Conservation (phyloP, 768 basidiomycete species). For the Boletellus ananas region DNA sequence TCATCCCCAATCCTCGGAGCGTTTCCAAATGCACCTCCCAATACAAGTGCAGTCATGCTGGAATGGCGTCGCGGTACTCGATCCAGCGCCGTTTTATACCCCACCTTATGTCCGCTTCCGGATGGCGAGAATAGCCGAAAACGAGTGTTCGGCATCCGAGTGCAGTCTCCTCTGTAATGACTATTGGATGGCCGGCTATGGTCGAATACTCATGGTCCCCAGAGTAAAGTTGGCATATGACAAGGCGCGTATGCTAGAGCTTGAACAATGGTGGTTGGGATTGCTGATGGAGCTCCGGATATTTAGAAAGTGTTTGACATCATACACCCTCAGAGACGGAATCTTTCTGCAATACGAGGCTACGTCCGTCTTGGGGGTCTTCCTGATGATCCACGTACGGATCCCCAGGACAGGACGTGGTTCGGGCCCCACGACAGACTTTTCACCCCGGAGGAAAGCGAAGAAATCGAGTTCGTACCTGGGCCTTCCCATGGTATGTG, state of each 20-base stretch:
- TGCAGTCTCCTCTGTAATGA: slow-evolving; percentile 98
- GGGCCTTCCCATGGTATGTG: slow-evolving; percentile 80
- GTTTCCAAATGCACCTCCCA: slow-evolving; percentile 91
- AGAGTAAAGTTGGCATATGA: slow-evolving; percentile 97
- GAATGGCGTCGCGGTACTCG: slow-evolving; percentile 96
- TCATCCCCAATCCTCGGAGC: slow-evolving; percentile 64
- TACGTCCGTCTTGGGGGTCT: slow-evolving; percentile 94
- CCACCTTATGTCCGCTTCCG: slow-evolving; percentile 91
- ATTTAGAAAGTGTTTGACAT: slow-evolving; percentile 87
- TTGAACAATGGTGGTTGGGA: not conserved
- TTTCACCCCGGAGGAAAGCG: slow-evolving; percentile 85
- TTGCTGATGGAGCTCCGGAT: slow-evolving; percentile 3
- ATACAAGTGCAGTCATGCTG: slow-evolving; percentile 97
- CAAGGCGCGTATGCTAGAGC: slow-evolving; percentile 45
- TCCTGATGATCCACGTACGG: slow-evolving; percentile 92
- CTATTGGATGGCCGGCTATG: slow-evolving; percentile 95
- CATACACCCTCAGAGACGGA: slow-evolving; percentile 85
- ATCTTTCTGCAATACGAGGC: slow-evolving; percentile 93
- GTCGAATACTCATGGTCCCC: slow-evolving; percentile 96
- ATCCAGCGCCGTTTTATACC: slow-evolving; percentile 92
- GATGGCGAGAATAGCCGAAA: slow-evolving; percentile 86
- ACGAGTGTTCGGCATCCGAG: slow-evolving; percentile 93
- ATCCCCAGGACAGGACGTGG: slow-evolving; percentile 97
- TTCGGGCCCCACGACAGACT: slow-evolving; percentile 95
- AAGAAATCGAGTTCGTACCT: slow-evolving; percentile 67